Percentiles rank a stretch among this genome's conserved stretches.
These are phyloP conservation scores for Jacaranda mimosifolia DNA, from an alignment of 257 asterid species.

Conservation along the genomic window DNA sequence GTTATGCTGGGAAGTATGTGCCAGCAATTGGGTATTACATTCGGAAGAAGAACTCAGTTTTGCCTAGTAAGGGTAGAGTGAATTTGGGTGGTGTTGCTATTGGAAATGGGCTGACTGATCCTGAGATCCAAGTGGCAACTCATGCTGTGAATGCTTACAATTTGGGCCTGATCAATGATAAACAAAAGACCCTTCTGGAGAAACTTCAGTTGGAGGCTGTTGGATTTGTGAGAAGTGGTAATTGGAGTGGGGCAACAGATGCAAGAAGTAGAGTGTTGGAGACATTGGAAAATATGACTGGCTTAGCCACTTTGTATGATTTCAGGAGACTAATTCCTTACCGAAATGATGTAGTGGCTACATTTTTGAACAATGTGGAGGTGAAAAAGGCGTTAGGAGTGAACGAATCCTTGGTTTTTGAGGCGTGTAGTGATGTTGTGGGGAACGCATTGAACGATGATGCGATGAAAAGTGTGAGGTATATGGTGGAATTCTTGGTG, in stretches of 20 bases:
- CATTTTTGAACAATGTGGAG: slow-evolving; percentile 57
- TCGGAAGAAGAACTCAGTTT: slow-evolving; percentile 47
- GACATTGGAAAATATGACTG: slow-evolving; percentile 69
- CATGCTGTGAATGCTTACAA: slow-evolving; percentile 71
- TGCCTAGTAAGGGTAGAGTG: slow-evolving; percentile 43
- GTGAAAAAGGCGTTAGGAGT: slow-evolving; percentile 67
- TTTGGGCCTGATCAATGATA: slow-evolving; percentile 69
- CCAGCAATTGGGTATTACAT: slow-evolving; percentile 76
- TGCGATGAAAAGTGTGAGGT: slow-evolving; percentile 84
- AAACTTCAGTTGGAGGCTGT: slow-evolving; percentile 61
- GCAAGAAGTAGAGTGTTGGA: slow-evolving; percentile 57
- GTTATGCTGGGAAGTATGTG: slow-evolving; percentile 83
- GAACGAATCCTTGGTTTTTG: slow-evolving; percentile 51
- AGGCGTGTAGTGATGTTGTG: slow-evolving; percentile 65
- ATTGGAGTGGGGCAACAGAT: slow-evolving; percentile 70
- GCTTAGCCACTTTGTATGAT: slow-evolving; percentile 78
- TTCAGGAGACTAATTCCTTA: slow-evolving; percentile 68
- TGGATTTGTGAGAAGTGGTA: slow-evolving; percentile 42
- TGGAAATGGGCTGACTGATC: slow-evolving; percentile 87
- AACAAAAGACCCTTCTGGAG: slow-evolving; percentile 63
- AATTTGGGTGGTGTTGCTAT: slow-evolving; percentile 82
- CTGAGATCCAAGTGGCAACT: slow-evolving; percentile 69
- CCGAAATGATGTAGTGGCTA: slow-evolving; percentile 57
- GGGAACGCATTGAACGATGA: slow-evolving; percentile 58
- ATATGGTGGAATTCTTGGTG: slow-evolving; percentile 74